Conservation (phyloP, 2,329 filamentous ascomycete genomes). For the Neonectria magnoliae region DNA sequence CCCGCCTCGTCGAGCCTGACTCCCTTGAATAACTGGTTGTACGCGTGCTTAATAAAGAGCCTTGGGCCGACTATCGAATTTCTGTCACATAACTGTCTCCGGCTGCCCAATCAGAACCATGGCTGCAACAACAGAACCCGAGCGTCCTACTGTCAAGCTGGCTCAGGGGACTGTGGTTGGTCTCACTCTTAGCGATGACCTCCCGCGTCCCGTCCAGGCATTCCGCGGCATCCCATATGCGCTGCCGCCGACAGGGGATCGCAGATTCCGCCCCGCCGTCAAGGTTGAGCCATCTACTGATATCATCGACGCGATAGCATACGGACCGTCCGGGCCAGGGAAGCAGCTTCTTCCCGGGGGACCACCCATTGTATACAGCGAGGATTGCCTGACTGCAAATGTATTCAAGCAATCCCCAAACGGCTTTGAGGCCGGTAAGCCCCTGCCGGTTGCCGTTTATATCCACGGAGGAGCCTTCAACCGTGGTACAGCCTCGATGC, state of each 20-base stretch:
- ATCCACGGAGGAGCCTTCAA: slow-evolving; percentile 60
- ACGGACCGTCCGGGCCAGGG: slow-evolving; percentile 47
- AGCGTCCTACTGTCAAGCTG: slow-evolving; percentile 25
- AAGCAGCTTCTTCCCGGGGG: slow-evolving; percentile 36
- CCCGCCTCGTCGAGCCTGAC: not conserved
- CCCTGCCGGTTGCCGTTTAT: slow-evolving; percentile 61
- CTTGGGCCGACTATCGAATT: not conserved
- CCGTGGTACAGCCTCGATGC: slow-evolving; percentile 61
- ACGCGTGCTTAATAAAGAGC: not conserved
- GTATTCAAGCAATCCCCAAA: slow-evolving; percentile 55
- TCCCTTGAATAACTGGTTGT: not conserved
- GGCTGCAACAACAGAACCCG: slow-evolving; percentile 19
- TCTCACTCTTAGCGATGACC: slow-evolving; percentile 25
- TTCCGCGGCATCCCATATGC: slow-evolving; percentile 63
- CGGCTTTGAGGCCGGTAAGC: slow-evolving; percentile 29
- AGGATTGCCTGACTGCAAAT: slow-evolving; percentile 66
- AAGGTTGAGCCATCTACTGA: slow-evolving; percentile 41
- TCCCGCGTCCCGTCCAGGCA: slow-evolving; percentile 46
- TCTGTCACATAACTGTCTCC: not conserved
- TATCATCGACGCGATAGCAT: slow-evolving; percentile 48
- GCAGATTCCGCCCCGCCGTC: slow-evolving; percentile 54
- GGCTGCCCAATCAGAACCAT: not conserved
- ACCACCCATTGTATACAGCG: slow-evolving; percentile 48
- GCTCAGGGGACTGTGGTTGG: slow-evolving; percentile 38
- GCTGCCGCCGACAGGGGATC: slow-evolving; percentile 56